Percentiles rank a stretch among this genome's conserved stretches.
Conservation (phyloP, 1,284 basidiomycete genomes). For the Ustilago cynodontis region DNA sequence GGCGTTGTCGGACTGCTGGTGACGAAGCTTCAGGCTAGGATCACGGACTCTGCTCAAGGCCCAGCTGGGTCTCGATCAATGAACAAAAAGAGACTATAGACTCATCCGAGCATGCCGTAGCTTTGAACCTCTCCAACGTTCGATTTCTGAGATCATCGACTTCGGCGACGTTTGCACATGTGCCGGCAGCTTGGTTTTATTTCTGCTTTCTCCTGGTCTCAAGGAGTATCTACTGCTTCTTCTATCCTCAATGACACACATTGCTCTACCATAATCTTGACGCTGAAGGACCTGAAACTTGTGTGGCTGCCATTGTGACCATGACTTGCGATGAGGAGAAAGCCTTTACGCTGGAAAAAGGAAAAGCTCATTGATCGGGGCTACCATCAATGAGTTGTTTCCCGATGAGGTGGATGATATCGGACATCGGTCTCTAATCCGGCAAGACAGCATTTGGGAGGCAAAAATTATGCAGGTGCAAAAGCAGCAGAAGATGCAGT, state of each 20-base stretch:
- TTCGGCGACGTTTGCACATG: too few relatives aligned
- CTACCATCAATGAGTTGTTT: neutral
- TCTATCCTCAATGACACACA: too few relatives aligned
- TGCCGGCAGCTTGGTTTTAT: too few relatives aligned
- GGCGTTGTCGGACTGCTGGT: constrained; percentile 12
- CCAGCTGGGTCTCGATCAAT: neutral
- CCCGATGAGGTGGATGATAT: too few relatives aligned
- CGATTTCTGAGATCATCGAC: too few relatives aligned
- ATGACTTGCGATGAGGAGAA: too few relatives aligned
- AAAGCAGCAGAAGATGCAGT: constrained; percentile 9
- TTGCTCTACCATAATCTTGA: too few relatives aligned
- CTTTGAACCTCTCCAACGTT: neutral
- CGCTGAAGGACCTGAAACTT: too few relatives aligned
- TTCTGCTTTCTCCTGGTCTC: neutral
- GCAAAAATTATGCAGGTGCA: constrained; percentile 8
- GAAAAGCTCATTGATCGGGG: too few relatives aligned
- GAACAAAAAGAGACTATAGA: neutral
- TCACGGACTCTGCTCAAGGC: neutral
- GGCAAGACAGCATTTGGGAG: neutral
- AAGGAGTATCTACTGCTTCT: too few relatives aligned
- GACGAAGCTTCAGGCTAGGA: constrained; percentile 21
- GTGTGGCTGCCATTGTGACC: too few relatives aligned
- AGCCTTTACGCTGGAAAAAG: neutral
- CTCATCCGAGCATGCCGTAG: neutral
- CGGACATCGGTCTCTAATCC: too few relatives aligned